Evolutionary conservation across 1,284 basidiomycete species (phyloP).

Genomic region (Trametes polyzona): DNA sequence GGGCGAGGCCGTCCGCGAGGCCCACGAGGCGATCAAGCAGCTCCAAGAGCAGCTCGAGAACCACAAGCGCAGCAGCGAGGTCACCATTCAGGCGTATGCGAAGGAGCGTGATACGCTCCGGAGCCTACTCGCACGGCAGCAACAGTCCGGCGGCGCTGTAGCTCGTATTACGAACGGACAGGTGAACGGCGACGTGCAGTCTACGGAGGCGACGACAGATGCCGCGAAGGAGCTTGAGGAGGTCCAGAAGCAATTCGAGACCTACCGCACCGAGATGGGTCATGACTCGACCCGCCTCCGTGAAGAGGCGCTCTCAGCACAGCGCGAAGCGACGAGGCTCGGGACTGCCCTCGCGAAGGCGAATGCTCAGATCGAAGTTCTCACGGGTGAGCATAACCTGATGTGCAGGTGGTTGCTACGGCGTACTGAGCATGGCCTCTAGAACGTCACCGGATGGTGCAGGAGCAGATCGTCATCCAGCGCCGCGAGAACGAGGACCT

Average conservation of each 20-base stretch:
- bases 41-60: slow-evolving; percentile 77
- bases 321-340: slow-evolving; percentile 69
- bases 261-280: slow-evolving; percentile 79
- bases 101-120: slow-evolving; percentile 90
- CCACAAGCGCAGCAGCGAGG: slow-evolving; percentile 70
- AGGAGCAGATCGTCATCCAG: slow-evolving; percentile 62
- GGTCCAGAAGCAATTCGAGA: slow-evolving; percentile 76
- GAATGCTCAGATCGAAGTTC: slow-evolving; percentile 77
- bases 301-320: slow-evolving; percentile 68
- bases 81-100: slow-evolving; percentile 76
- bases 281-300: slow-evolving; percentile 70
- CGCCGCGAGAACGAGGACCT: slow-evolving; percentile 64
- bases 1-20: slow-evolving; percentile 83
- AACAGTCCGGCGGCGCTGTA: slow-evolving; percentile 23
- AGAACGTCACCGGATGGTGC: slow-evolving; percentile 71
- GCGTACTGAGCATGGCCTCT: not conserved
- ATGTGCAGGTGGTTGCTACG: no score
- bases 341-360: slow-evolving; percentile 78
- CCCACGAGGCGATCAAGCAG: slow-evolving; percentile 83
- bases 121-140: slow-evolving; percentile 64
- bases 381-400: slow-evolving; percentile 54
- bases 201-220: slow-evolving; percentile 35
- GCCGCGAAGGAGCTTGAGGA: slow-evolving; percentile 65
- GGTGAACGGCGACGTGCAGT: slow-evolving; percentile 29
- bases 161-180: slow-evolving; percentile 38